A percentile compares a stretch with the other conserved stretches of the same genome.
phyloP scores from a whole-genome alignment of 148 eudicot genomes.

The Tetragonia tetragonoides region DNA sequence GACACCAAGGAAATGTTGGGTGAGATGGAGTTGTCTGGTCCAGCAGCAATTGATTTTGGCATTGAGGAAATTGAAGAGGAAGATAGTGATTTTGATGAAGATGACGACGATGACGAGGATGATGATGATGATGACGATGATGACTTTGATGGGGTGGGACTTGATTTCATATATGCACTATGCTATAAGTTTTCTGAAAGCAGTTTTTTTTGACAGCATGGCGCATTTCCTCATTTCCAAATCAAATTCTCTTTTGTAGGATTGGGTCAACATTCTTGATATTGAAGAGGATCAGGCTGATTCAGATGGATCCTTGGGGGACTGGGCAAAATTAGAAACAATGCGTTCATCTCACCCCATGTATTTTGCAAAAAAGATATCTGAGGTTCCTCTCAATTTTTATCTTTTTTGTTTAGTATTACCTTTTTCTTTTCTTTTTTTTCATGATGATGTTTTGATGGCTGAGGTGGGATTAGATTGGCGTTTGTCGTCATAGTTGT shows the following conservation, averaged over 20 bases:
- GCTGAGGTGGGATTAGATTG: neutral
- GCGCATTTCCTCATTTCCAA: conserved; percentile 7
- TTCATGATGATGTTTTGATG: neutral
- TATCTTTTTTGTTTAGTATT: neutral
- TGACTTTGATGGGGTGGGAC: conserved; percentile 44
- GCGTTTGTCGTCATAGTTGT: neutral
- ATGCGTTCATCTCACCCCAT: conserved; percentile 95
- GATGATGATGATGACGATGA: conserved; percentile 52
- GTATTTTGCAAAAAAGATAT: conserved; percentile 79
- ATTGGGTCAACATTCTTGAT: conserved; percentile 79
- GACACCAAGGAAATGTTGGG: conserved; percentile 75
- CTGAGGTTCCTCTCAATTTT: conserved; percentile 50
- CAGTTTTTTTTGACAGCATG: conserved; percentile 10
- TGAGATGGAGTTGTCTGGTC: conserved; percentile 72
- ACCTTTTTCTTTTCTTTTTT: neutral
- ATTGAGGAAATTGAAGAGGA: conserved; percentile 49
- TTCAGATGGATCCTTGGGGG: conserved; percentile 76
- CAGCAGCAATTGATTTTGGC: conserved; percentile 50
- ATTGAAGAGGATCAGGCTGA: conserved; percentile 65
- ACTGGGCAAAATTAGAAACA: conserved; percentile 97
- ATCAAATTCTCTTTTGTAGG: conserved; percentile 43
- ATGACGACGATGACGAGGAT: conserved; percentile 45
- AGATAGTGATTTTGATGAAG: conserved; percentile 53
- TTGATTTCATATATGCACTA: conserved; percentile 6
- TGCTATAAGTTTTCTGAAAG: neutral